phyloP scores from a whole-genome alignment of 1,139 yeast genomes.

The Blastobotrys arbuscula region DNA sequence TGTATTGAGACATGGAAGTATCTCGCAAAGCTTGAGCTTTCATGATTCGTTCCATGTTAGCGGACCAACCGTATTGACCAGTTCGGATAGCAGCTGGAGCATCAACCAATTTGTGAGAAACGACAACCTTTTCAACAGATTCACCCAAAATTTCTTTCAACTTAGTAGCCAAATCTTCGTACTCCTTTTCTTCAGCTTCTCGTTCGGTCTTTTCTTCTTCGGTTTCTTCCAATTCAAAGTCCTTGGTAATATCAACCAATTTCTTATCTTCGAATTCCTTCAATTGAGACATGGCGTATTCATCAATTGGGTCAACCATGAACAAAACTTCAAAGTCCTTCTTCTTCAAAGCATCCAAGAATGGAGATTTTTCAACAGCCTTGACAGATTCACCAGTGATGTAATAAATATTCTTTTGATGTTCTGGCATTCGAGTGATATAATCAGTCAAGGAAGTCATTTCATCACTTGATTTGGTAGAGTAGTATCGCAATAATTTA shows the following conservation, averaged over 20 bases:
- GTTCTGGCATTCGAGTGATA: conserved; percentile 99
- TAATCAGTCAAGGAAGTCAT: conserved; percentile 91
- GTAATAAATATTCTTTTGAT: conserved; percentile 98
- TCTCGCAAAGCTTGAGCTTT: conserved; percentile 99
- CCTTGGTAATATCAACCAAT: conserved; percentile 98
- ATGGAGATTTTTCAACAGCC: conserved; percentile 98
- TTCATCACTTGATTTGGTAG: conserved; percentile 94
- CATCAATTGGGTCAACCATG: conserved; percentile 99
- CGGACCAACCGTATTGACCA: conserved; percentile 99
- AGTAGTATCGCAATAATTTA: conserved; percentile 93
- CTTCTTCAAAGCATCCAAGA: conserved; percentile 97
- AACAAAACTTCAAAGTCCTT: conserved; percentile 97
- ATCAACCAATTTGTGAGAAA: conserved; percentile 93
- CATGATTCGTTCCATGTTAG: conserved; percentile 99
- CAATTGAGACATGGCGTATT: conserved; percentile 98
- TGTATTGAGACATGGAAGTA: conserved; percentile 97
- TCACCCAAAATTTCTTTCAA: conserved; percentile 97
- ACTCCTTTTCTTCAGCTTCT: conserved; percentile 89
- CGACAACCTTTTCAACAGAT: conserved; percentile 98
- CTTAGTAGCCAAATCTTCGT: conserved; percentile 89
- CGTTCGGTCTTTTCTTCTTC: conserved; percentile 95
- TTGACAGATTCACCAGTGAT: conserved; percentile 98
- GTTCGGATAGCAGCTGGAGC: conserved; percentile 99
- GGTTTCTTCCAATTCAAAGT: conserved; percentile 97
- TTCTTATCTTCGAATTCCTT: conserved; percentile 99